Base-by-base conservation (phyloP, 495 filamentous ascomycete species). In the Bathelium albidoporum region DNA sequence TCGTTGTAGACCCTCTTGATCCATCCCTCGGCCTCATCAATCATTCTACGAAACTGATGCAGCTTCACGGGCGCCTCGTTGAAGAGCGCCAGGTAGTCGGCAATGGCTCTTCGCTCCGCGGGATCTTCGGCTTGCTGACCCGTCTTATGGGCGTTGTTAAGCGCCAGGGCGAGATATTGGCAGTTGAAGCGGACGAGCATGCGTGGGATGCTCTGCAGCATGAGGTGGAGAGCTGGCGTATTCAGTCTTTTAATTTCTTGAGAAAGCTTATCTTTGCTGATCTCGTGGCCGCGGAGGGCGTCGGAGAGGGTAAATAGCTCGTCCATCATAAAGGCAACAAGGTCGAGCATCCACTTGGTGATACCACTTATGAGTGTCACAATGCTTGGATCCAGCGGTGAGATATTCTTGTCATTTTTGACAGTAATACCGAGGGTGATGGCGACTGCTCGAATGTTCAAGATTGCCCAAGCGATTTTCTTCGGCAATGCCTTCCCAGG, bases 141-240 rank as follows among this genome's bases (percentile, higher is more conserved):
- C 11, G 5, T 28, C 22, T 32, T 52, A 39, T 12, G 7, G 71
- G 44, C 69, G 63, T 39, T 61, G 45, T 26, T 69, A 32, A 91
- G 80, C 32, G 82, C 82, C 58, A 84, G 86, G 73, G 85, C 89
- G 62, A 84, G 80, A 16, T 55, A 55, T 20, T 55, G 49, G 49
- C 49, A 55, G 24, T 55, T 55, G 44, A 85, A 85, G 20, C 80
- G 81, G 59, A 92, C 76, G 67, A 91, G 86, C 52, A 83, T 81
- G 12, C 90, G 84, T 16, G 88, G 86, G 66, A 87, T 84, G 59
- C 87, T 89, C 63, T 85, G 86, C 26, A 92, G 81, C 58, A 91
- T 76, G 58, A 91, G 76, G 64, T 89, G 77, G 28, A 95, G 78
- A 28, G 63, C 83, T 66, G 76, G 86, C 72, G 71, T 76, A 26